Percentiles rank a stretch among this genome's conserved stretches.
phyloP scores from a whole-genome alignment of 1,284 basidiomycete genomes.

The Sporisorium iseilematis-ciliati region DNA sequence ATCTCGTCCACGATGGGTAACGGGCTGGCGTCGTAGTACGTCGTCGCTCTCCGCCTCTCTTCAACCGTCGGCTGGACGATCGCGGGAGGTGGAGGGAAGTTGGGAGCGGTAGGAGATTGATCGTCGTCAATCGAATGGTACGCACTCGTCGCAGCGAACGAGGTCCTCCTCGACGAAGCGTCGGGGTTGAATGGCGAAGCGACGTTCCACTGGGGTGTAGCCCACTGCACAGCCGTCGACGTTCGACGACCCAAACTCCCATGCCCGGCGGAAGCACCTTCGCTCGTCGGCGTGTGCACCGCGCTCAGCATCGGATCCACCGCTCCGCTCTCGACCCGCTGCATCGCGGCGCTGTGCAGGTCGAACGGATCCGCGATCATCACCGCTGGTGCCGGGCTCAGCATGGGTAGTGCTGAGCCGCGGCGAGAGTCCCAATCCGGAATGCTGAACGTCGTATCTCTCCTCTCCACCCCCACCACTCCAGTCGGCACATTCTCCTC shows the following conservation, averaged over 20 bases:
- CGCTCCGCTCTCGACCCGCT: conserved; percentile 29
- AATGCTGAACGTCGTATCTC: conserved; percentile 2
- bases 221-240: neutral
- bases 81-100: conserved; percentile 17
- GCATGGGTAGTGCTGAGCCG: too few species aligned
- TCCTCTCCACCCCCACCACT: too few species aligned
- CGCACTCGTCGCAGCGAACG: neutral
- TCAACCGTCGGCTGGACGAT: neutral
- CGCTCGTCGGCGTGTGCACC: conserved; percentile 5
- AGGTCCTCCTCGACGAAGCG: conserved; percentile 1
- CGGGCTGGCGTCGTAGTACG: conserved; percentile 27
- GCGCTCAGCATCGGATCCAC: conserved; percentile 23
- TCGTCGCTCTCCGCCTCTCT: conserved; percentile 12
- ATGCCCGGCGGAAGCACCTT: conserved; percentile 9
- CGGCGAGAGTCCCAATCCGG: conserved; percentile 18
- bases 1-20: conserved; percentile 17
- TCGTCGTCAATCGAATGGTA: conserved; percentile 14
- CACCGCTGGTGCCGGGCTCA: conserved; percentile 19
- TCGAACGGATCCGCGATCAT: conserved; percentile 34
- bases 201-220: conserved; percentile 15
- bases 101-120: conserved; percentile 21
- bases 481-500: neutral
- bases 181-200: conserved; percentile 29
- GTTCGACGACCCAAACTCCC: too few species aligned
- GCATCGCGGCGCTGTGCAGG: conserved; percentile 6